These are phyloP conservation scores for Hypoxylon sp. DNA, from an alignment of 2,329 filamentous ascomycete genomes.

Conservation along the genomic window DNA sequence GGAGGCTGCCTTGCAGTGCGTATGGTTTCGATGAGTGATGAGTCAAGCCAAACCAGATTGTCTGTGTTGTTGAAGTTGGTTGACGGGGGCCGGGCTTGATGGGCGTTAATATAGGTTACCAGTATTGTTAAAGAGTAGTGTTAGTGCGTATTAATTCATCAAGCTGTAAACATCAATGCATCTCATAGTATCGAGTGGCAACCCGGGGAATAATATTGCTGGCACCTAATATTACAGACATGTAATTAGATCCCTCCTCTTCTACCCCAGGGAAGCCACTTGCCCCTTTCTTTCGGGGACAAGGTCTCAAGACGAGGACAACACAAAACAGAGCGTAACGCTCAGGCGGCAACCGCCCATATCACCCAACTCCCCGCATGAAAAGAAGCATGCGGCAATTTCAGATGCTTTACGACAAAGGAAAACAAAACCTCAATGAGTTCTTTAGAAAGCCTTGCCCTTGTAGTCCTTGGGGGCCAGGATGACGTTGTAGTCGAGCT, in stretches of 20 bases:
- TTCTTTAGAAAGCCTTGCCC: slow-evolving; percentile 45
- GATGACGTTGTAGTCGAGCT: slow-evolving; percentile 51
- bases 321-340: too few species aligned
- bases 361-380: not conserved
- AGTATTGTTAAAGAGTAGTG: too few species aligned
- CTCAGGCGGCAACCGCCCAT: not conserved
- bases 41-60: not conserved
- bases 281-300: not conserved
- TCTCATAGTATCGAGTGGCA: not conserved
- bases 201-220: not conserved
- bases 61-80: not conserved
- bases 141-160: slow-evolving; percentile 16
- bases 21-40: not conserved
- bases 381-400: not conserved
- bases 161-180: not conserved
- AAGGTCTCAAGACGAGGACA: not conserved
- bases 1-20: too few species aligned
- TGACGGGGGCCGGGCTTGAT: not conserved
- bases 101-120: not conserved
- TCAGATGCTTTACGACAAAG: too few species aligned
- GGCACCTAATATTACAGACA: not conserved
- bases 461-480: slow-evolving; percentile 56
- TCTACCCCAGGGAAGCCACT: not conserved
- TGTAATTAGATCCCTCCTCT: not conserved
- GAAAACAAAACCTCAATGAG: not conserved